phyloP scores from a whole-genome alignment of 106 monocot genomes.

The Allium fistulosum region DNA sequence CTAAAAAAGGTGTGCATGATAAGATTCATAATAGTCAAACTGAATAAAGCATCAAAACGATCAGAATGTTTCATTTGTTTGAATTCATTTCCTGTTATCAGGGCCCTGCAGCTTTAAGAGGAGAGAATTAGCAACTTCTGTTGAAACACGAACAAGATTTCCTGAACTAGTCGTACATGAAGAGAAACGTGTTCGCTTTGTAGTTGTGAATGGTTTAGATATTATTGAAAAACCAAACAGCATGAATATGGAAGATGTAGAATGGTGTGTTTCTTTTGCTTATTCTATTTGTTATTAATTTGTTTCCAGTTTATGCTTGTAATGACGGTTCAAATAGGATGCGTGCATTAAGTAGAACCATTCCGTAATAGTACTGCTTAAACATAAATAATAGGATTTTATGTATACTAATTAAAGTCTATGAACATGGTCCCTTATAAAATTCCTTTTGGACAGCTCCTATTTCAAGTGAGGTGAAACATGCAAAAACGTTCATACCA shows the following conservation, averaged over 20 bases:
- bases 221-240: slow-evolving; percentile 65
- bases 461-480: too few species aligned
- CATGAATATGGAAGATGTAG: slow-evolving; percentile 59
- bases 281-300: neutral
- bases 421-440: too few species aligned
- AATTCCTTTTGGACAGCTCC: too few species aligned
- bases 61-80: too few species aligned
- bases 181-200: slow-evolving; percentile 92
- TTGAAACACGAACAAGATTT: slow-evolving; percentile 82
- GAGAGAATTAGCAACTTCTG: slow-evolving; percentile 92
- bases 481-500: too few species aligned
- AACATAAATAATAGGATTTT: too few species aligned
- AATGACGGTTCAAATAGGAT: neutral
- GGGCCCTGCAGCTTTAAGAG: slow-evolving; percentile 79
- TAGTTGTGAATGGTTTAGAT: slow-evolving; percentile 85
- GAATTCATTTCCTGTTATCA: slow-evolving; percentile 6
- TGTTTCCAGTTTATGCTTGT: neutral
- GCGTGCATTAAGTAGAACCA: neutral
- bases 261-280: slow-evolving; percentile 48
- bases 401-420: too few species aligned
- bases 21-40: neutral
- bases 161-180: slow-evolving; percentile 91
- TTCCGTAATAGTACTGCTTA: neutral
- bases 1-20: slow-evolving; percentile 56
- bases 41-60: too few species aligned